Conservation (phyloP, 139 green algal genomes). For the Gonium pectorale region DNA sequence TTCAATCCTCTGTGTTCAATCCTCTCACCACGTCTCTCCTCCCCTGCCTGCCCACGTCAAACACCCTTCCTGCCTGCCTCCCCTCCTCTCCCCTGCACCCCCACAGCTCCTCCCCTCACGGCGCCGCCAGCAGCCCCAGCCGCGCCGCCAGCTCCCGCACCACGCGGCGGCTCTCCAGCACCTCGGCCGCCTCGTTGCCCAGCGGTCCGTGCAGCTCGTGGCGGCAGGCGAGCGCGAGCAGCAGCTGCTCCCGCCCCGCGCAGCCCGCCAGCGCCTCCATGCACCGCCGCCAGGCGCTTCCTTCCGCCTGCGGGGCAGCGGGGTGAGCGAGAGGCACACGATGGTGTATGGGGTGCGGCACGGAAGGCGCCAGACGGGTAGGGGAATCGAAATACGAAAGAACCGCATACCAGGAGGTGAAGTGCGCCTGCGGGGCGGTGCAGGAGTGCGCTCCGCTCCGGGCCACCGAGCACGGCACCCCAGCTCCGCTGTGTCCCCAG, state of each 20-base stretch:
- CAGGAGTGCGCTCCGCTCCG: neutral
- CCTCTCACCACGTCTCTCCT: too few relatives aligned
- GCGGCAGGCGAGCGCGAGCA: conserved; percentile 18
- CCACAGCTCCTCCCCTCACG: neutral
- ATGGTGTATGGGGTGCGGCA: neutral
- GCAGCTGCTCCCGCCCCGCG: neutral
- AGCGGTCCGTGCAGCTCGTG: conserved; percentile 20
- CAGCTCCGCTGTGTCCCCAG: too few relatives aligned
- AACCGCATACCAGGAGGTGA: neutral
- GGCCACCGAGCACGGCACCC: too few relatives aligned
- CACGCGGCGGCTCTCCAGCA: neutral
- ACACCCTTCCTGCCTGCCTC: neutral
- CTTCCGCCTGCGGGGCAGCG: neutral
- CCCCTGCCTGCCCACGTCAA: too few relatives aligned
- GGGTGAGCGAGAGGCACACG: neutral
- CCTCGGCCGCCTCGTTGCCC: neutral
- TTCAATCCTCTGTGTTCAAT: too few relatives aligned
- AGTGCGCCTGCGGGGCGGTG: too few relatives aligned
- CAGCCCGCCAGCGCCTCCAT: neutral
- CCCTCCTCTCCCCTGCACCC: neutral
- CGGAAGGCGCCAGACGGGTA: neutral
- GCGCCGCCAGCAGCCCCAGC: conserved; percentile 1
- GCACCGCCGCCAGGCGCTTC: conserved; percentile 8
- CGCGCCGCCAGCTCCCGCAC: neutral
- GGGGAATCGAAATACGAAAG: neutral